A percentile compares a stretch with the other conserved stretches of the same genome.
These are phyloP conservation scores for Solanum hybrid DNA, from an alignment of 305 asterid species.

Conservation along the genomic window DNA sequence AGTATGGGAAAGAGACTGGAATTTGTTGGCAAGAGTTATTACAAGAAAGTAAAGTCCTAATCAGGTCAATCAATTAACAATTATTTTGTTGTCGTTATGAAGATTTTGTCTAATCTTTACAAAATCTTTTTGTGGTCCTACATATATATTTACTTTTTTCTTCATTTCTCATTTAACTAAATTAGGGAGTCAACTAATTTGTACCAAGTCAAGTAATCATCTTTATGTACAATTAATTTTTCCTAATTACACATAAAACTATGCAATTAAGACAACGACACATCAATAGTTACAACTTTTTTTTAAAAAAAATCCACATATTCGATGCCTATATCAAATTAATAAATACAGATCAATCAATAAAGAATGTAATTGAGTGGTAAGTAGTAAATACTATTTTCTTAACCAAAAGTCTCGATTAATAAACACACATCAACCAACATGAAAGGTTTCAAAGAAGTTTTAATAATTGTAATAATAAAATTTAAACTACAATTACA, in stretches of 20 bases:
- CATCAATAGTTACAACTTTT: neutral
- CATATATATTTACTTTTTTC: neutral
- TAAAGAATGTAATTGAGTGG: accelerated
- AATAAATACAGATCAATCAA: neutral
- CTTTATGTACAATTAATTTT: neutral
- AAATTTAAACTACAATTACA: neutral
- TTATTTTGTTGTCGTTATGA: constrained; percentile 4
- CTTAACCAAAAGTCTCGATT: too few relatives aligned
- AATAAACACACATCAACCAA: neutral
- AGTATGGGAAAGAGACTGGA: neutral
- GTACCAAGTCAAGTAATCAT: neutral
- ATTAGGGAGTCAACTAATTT: neutral
- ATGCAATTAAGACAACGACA: neutral
- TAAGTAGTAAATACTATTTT: too few relatives aligned
- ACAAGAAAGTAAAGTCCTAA: constrained; percentile 1
- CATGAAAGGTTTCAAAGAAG: neutral
- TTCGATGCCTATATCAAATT: neutral
- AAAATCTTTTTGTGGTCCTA: constrained; percentile 11
- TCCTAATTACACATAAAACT: neutral
- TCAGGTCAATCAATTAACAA: constrained; percentile 3
- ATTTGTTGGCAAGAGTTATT: constrained; percentile 14
- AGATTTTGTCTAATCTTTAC: constrained; percentile 10
- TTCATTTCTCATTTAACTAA: neutral
- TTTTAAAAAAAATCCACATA: neutral
- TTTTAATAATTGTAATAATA: neutral